A percentile compares a stretch with the other conserved stretches of the same genome.
Evolutionary conservation across 2,329 filamentous ascomycete genomes (phyloP).

Genomic region (Dactylellina haptotyla): DNA sequence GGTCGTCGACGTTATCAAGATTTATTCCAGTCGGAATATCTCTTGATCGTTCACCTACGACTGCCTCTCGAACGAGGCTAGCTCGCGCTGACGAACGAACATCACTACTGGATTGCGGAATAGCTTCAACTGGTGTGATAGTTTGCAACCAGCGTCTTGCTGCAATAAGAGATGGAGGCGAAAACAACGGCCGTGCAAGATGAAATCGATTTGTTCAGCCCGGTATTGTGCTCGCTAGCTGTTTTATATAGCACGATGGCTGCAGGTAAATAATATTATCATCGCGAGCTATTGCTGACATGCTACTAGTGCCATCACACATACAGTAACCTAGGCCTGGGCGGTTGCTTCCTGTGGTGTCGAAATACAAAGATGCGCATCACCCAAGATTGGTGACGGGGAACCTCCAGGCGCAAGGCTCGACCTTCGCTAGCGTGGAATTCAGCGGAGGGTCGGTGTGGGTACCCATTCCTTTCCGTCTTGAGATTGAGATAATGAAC

Average conservation of each 20-base stretch:
- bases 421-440: constrained; percentile 27
- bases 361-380: constrained; percentile 15
- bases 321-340: no score
- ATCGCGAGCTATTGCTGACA: constrained; percentile 1
- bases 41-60: constrained; percentile 32
- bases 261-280: background rate
- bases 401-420: constrained; percentile 32
- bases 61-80: constrained; percentile 17
- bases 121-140: background rate
- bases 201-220: background rate
- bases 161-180: constrained; percentile 1
- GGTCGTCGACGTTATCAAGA: background rate
- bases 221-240: background rate
- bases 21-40: constrained; percentile 16
- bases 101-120: constrained; percentile 25
- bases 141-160: constrained; percentile 10
- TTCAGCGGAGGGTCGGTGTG: constrained; percentile 6
- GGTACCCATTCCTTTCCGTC: background rate
- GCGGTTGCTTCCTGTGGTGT: no score
- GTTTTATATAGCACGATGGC: background rate
- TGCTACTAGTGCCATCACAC: background rate
- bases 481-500: background rate
- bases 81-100: constrained; percentile 1
- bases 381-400: constrained; percentile 34
- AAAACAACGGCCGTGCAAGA: no score